Base-by-base conservation (phyloP, 192 early-diverging fungal species). In the Spizellomyces punctatus region DNA sequence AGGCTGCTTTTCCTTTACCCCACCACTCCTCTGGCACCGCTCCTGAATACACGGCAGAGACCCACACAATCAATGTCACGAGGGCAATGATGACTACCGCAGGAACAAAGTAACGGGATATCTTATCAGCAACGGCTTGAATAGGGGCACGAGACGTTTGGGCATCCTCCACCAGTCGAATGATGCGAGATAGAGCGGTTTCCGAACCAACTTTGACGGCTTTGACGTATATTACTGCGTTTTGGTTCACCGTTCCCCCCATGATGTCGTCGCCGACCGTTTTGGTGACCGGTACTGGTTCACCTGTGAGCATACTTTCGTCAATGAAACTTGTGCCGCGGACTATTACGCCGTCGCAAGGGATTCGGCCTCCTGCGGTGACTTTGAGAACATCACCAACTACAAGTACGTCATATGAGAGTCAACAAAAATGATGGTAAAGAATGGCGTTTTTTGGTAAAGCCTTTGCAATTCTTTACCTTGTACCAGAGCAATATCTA, bases 141-240 rank as follows among this genome's bases (percentile, higher is more conserved):
- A 99, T 96, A 5, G 94, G 96, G 5, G 97, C 97, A 76, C 95
- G 94, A 21, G 88, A 89, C 6, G 91, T 92, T 78, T 99, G 97
- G 17, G 97, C 97, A 48, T 92, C 93, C 79, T 94, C 91, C 8
- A 99, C 96, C 61, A 98, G 78, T 48, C 86, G 81, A 8, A 97
- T 92, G 73, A 99, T 96, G 77, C 96, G 93, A 12, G 91, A 78
- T 57, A 99, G 76, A 7, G 95, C 90, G 2, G 97, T 96, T 46
- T 98, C 96, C 4, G 85, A 75, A 10, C 80, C 77, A 46, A 83
- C 63, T n/a, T 61, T 71, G 7, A 62, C 81, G 6, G 89, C 91
- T 68, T 88, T 86, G 41, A 95, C 77, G 55, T 87, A 79, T 54
- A 92, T 81, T 0, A 78, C 67, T 6, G 83, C 78, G 0, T 83